phyloP scores from a whole-genome alignment of 2,329 filamentous ascomycete genomes.

The Microcyclosporella mali region DNA sequence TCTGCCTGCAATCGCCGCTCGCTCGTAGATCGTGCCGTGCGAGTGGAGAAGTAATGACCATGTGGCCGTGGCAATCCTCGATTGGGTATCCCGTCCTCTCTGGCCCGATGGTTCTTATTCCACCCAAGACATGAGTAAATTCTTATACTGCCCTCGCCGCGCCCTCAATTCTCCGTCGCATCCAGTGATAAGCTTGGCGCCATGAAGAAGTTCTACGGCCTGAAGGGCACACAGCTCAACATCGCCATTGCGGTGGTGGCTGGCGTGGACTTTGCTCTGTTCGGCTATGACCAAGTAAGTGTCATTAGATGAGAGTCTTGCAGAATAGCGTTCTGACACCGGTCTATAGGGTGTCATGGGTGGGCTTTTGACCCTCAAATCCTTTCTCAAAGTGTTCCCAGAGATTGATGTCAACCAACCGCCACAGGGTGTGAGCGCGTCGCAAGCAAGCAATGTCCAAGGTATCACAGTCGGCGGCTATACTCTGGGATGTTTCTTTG shows the following conservation, averaged over 20 bases:
- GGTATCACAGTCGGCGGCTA: conserved; percentile 33
- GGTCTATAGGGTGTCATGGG: conserved; percentile 35
- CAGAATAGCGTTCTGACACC: neutral
- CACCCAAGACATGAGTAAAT: too few relatives aligned
- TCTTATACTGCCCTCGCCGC: too few relatives aligned
- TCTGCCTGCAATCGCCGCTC: too few relatives aligned
- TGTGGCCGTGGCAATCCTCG: too few relatives aligned
- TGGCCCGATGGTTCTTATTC: too few relatives aligned
- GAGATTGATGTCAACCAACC: conserved; percentile 31
- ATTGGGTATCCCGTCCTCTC: too few relatives aligned
- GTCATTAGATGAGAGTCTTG: too few relatives aligned
- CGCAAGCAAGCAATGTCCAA: conserved; percentile 32
- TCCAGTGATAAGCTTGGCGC: neutral
- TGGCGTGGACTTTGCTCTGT: conserved; percentile 34
- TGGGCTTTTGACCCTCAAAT: conserved; percentile 38
- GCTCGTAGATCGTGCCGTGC: too few relatives aligned
- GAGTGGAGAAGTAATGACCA: too few relatives aligned
- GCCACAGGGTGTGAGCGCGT: conserved; percentile 3
- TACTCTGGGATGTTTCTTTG: conserved; percentile 13
- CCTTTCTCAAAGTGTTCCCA: conserved; percentile 32
- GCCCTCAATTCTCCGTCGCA: too few relatives aligned
- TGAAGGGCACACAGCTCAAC: conserved; percentile 37
- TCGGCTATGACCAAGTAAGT: conserved; percentile 19
- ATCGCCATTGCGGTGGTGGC: conserved; percentile 41
- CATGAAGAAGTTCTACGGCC: conserved; percentile 33